Base-by-base conservation (phyloP, 805 yeast genomes). In the Saturnispora ahearnii region DNA sequence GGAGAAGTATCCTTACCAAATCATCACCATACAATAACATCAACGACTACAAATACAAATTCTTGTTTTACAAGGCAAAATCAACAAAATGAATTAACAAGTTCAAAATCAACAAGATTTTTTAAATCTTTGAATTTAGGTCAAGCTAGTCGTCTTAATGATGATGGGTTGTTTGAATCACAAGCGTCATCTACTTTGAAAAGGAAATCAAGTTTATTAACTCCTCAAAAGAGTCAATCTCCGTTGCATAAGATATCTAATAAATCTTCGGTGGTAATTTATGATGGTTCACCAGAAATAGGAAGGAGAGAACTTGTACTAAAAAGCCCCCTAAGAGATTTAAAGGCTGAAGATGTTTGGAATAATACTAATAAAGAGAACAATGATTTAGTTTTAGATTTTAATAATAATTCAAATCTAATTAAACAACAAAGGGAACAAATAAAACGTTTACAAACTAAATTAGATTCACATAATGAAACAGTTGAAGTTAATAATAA, bases 401-500 rank as follows among this genome's bases (percentile, higher is more conserved):
- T 46, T 21, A 29, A 29, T 36, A 36, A 36, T 18, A 36, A 36
- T 22, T 36, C 21, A 12, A 22, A 21, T 9, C 5, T 36, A 5
- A 21, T 36, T 21, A 36, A n/a, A 18, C 21, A 43, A 22, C 33
- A 43, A 43, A 43, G 22, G 12, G 45, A 29, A 8, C 34, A 32
- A 30, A 43, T 15, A 30, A 29, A 18, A 31, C 36, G 11, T 30
- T 10, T 29, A 18, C 45, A 44, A 32, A 45, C 8, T 12, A 45
- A 26, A 24, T 11, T 24, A 22, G 28, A 12, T 15, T 18, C 54
- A 51, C 24, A 47, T 41, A 32, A 46, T 36, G 54, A 56, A 33
- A 40, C 56, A 1, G 31, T 65, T 11, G 50, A 57, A 3, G 76
- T 83, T 1, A 86, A 88, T 62, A 80, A 77, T 2, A 73, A 73